These are phyloP conservation scores for Neoconidiobolus thromboides DNA, from an alignment of 371 early-diverging fungal genomes.

Conservation along the genomic window DNA sequence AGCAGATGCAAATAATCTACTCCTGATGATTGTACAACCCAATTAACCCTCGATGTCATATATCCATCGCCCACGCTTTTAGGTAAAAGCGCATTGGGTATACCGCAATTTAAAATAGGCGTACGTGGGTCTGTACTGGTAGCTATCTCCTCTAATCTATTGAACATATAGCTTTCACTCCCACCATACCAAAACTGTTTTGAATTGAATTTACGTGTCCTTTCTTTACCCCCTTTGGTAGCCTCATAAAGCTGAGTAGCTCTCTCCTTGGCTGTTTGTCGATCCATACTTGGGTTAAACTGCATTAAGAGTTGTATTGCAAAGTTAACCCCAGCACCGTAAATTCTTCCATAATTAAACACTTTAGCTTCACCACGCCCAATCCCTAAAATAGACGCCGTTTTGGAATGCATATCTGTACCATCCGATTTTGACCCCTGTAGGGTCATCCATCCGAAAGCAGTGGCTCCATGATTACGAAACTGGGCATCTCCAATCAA, in stretches of 20 bases:
- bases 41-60: constrained; percentile 81
- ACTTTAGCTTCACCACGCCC: constrained; percentile 80
- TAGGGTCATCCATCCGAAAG: constrained; percentile 93
- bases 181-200: constrained; percentile 73
- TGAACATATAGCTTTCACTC: constrained; percentile 90
- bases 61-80: constrained; percentile 38
- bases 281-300: constrained; percentile 50
- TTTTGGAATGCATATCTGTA: constrained; percentile 87
- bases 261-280: constrained; percentile 34
- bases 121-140: constrained; percentile 54
- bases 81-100: constrained; percentile 68
- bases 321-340: constrained; percentile 82
- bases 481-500: constrained; percentile 90
- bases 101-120: constrained; percentile 70
- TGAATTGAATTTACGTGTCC: constrained; percentile 11
- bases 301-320: constrained; percentile 65
- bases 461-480: constrained; percentile 79
- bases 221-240: constrained; percentile 60
- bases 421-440: constrained; percentile 80
- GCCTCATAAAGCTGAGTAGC: constrained; percentile 49
- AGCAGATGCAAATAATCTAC: constrained; percentile 95
- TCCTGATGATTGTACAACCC: constrained; percentile 97
- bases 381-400: constrained; percentile 75
- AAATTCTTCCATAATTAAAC: constrained; percentile 92
- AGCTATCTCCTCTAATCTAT: constrained; percentile 72